Conservation (phyloP, 2,329 filamentous ascomycete species). For the Sclerotinia nivalis region DNA sequence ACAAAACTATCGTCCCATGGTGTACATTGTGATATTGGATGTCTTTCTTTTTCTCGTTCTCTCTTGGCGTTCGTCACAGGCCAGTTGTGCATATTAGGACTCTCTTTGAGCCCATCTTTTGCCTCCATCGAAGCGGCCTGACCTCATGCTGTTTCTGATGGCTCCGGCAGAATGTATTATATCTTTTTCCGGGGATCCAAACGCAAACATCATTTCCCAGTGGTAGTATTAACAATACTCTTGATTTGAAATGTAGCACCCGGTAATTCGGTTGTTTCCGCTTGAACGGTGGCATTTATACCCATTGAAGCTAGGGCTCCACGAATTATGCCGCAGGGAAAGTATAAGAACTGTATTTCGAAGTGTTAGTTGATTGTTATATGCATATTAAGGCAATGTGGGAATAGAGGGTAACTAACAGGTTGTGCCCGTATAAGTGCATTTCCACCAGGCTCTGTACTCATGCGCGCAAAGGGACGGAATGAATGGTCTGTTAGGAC, state of each 20-base stretch:
- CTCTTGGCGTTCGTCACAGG: background rate
- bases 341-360: conserved; percentile 76
- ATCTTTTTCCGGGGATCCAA: background rate
- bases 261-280: conserved; percentile 84
- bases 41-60: background rate
- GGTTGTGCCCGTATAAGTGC: conserved; percentile 75
- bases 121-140: background rate
- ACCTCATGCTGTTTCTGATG: background rate
- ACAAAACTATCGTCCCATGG: background rate
- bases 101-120: background rate
- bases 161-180: background rate
- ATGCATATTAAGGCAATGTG: background rate
- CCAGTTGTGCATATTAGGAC: background rate
- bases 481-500: conserved; percentile 93
- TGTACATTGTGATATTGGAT: conserved; percentile 2
- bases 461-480: conserved; percentile 86
- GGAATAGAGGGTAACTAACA: conserved; percentile 52
- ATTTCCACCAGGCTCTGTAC: conserved; percentile 72
- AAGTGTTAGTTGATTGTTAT: conserved; percentile 1
- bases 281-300: conserved; percentile 87
- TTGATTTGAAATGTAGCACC: conserved; percentile 95
- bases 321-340: conserved; percentile 88
- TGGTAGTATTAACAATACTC: conserved; percentile 56
- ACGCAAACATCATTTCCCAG: conserved; percentile 10
- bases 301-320: conserved; percentile 92